Evolutionary conservation across 2,329 filamentous ascomycete species (phyloP).

Genomic region (Raffaelea albimanens): DNA sequence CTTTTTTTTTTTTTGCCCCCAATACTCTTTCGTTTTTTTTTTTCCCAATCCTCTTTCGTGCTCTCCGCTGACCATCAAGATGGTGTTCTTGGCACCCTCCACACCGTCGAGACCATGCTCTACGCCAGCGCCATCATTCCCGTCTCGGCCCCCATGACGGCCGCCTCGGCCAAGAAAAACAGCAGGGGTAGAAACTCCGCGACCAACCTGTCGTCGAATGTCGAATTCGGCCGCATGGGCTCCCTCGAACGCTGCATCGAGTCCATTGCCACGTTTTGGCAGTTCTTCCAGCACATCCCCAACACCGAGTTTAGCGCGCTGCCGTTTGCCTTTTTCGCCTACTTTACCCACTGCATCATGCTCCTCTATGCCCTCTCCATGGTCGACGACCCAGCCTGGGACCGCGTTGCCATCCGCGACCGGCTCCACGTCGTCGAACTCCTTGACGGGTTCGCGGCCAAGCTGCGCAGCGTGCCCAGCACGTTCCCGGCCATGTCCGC

Average conservation of each 20-base stretch:
- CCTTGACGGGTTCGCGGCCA: constrained; percentile 15
- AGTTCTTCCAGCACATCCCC: constrained; percentile 21
- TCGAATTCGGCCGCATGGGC: constrained; percentile 9
- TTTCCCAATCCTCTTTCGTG: too few relatives aligned
- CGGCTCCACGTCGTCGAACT: constrained; percentile 24
- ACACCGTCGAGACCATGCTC: constrained; percentile 26
- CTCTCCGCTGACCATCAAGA: constrained; percentile 17
- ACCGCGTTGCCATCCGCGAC: constrained; percentile 21
- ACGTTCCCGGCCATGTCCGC: too few relatives aligned
- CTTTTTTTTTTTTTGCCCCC: too few relatives aligned
- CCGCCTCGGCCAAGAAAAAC: too few relatives aligned
- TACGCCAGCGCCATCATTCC: constrained; percentile 22
- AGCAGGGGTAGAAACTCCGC: too few relatives aligned
- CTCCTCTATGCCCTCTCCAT: constrained; percentile 22
- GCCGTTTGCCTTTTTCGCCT: constrained; percentile 24
- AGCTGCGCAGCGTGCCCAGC: constrained; percentile 7
- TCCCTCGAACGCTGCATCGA: constrained; percentile 12
- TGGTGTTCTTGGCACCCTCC: constrained; percentile 23
- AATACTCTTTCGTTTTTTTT: too few relatives aligned
- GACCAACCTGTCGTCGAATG: constrained; percentile 2
- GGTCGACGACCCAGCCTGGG: constrained; percentile 28
- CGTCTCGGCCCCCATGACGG: background rate
- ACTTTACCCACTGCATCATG: constrained; percentile 23
- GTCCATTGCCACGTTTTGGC: constrained; percentile 24
- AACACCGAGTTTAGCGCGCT: constrained; percentile 20